Percentiles rank a stretch among this genome's conserved stretches.
Evolutionary conservation across 1,139 yeast genomes (phyloP).

Genomic region (Hanseniaspora gamundiae): DNA sequence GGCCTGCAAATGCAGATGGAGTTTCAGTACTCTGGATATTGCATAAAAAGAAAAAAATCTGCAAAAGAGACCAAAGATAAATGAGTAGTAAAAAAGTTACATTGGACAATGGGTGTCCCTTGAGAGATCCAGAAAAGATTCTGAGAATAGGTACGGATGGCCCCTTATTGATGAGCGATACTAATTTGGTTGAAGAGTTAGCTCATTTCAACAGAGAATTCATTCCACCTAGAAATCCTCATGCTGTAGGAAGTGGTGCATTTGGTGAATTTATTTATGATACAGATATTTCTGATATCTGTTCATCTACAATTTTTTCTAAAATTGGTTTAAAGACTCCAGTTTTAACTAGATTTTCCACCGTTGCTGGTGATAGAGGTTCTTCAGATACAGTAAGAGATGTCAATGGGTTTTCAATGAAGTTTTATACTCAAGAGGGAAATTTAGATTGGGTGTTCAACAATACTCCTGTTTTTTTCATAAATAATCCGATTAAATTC

Average conservation of each 20-base stretch:
- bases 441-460: constrained; percentile 80
- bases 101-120: constrained; percentile 44
- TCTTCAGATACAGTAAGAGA: constrained; percentile 82
- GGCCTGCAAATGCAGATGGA: no score
- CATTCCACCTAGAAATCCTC: constrained; percentile 54
- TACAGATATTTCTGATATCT: constrained; percentile 40
- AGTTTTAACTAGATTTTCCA: constrained; percentile 54
- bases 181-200: constrained; percentile 40
- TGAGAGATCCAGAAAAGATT: constrained; percentile 44
- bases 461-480: constrained; percentile 81
- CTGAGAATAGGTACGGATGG: constrained; percentile 51
- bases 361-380: constrained; percentile 83
- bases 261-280: constrained; percentile 50
- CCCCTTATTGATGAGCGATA: constrained; percentile 45
- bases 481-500: constrained; percentile 56
- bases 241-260: constrained; percentile 56
- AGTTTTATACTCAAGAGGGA: constrained; percentile 81
- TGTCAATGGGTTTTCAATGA: constrained; percentile 79
- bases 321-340: constrained; percentile 38
- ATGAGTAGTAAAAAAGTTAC: background rate
- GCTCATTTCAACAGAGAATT: constrained; percentile 54
- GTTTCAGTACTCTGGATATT: no score
- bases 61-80: background rate
- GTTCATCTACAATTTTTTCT: constrained; percentile 37
- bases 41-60: no score